These are phyloP conservation scores for Malbranchea cinnamomea DNA, from an alignment of 2,329 filamentous ascomycete species.

Conservation along the genomic window DNA sequence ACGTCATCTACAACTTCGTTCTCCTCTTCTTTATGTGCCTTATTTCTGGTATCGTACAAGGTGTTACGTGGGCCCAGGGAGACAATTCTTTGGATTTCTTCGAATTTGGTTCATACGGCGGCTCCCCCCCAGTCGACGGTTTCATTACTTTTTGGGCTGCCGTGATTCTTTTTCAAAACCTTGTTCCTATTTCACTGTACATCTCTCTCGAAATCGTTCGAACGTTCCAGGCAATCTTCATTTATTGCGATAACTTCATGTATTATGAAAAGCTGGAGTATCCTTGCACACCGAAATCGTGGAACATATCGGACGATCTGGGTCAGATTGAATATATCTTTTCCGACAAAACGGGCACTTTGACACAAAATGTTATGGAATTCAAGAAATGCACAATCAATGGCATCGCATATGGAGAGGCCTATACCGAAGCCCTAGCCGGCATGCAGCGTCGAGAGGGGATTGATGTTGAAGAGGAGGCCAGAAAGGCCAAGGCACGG, in stretches of 20 bases:
- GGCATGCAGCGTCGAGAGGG: slow-evolving; percentile 90
- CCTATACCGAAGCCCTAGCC: slow-evolving; percentile 91
- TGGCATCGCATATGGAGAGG: slow-evolving; percentile 89
- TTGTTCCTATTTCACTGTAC: slow-evolving; percentile 95
- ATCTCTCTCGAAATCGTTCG: slow-evolving; percentile 94
- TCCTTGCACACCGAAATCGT: slow-evolving; percentile 90
- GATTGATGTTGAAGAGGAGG: slow-evolving; percentile 70
- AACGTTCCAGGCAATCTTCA: slow-evolving; percentile 87
- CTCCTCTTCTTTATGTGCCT: slow-evolving; percentile 84
- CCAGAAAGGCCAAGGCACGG: slow-evolving; percentile 53
- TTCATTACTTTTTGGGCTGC: slow-evolving; percentile 96
- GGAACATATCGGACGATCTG: slow-evolving; percentile 97
- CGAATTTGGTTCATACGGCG: slow-evolving; percentile 71
- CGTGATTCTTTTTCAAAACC: slow-evolving; percentile 91
- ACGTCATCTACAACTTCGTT: slow-evolving; percentile 91
- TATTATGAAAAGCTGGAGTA: slow-evolving; percentile 92
- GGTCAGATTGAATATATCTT: slow-evolving; percentile 99
- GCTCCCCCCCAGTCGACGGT: slow-evolving; percentile 60
- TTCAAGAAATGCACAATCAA: slow-evolving; percentile 98
- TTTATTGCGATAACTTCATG: slow-evolving; percentile 92
- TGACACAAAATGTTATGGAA: slow-evolving; percentile 93
- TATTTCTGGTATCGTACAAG: slow-evolving; percentile 69
- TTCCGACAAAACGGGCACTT: slow-evolving; percentile 80
- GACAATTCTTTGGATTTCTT: slow-evolving; percentile 67
- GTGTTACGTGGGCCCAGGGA: slow-evolving; percentile 60